phyloP scores from a whole-genome alignment of 768 basidiomycete species.

The Leucocoprinus birnbaumii region DNA sequence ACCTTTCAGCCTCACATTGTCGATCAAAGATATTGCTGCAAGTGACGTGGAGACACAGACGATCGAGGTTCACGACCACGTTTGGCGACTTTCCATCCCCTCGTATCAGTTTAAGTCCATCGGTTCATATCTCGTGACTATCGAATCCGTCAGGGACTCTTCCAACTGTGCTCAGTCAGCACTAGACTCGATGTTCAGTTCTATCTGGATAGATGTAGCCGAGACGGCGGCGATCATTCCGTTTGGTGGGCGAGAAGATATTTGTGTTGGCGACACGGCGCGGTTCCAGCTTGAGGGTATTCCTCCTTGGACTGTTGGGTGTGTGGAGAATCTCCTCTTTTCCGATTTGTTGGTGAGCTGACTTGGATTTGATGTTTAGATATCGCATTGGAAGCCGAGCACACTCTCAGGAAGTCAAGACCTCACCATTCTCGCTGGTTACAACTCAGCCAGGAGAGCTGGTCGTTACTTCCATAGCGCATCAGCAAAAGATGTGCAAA shows the following conservation, averaged over 20 bases:
- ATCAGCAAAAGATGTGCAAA: constrained; percentile 92
- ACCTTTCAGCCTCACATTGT: constrained; percentile 79
- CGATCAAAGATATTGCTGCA: constrained; percentile 71
- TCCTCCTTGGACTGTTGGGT: constrained; percentile 91
- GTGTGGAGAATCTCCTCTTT: constrained; percentile 21
- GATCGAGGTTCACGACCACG: constrained; percentile 42
- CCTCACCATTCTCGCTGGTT: constrained; percentile 81
- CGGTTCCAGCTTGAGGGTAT: constrained; percentile 94
- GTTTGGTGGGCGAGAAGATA: constrained; percentile 72
- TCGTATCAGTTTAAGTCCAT: constrained; percentile 73
- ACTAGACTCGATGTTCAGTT: constrained; percentile 55
- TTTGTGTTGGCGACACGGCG: constrained; percentile 86
- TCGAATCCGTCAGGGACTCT: constrained; percentile 78
- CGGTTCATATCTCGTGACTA: constrained; percentile 75
- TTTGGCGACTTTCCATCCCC: constrained; percentile 74
- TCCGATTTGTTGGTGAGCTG: not conserved
- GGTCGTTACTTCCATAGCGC: constrained; percentile 82
- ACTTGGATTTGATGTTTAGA: constrained; percentile 32
- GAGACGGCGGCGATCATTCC: constrained; percentile 93
- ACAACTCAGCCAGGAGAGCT: constrained; percentile 85
- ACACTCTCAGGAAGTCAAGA: constrained; percentile 69
- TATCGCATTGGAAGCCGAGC: constrained; percentile 80
- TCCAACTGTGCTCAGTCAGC: constrained; percentile 77
- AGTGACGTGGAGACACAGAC: constrained; percentile 59
- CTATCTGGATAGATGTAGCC: constrained; percentile 89